Conservation (phyloP, 148 eudicot species). For the Dianthus caryophyllus region DNA sequence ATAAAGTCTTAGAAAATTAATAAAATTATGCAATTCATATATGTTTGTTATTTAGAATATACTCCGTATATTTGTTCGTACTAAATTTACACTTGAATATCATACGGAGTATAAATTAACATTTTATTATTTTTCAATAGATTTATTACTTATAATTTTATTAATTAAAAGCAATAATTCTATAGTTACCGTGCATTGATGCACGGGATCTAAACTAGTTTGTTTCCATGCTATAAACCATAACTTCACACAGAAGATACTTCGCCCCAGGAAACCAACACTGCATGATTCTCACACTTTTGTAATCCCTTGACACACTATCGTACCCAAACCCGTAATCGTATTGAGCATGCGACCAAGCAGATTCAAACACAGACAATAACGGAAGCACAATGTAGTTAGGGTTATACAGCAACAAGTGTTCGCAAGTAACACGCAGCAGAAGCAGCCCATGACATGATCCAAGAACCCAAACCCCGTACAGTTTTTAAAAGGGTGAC, state of each 20-base stretch:
- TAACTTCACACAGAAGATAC: neutral
- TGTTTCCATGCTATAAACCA: conserved; percentile 14
- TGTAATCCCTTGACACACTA: conserved; percentile 5
- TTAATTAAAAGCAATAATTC: too few relatives aligned
- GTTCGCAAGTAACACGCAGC: conserved; percentile 1
- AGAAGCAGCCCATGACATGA: conserved; percentile 7
- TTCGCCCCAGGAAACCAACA: neutral
- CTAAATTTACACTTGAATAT: too few relatives aligned
- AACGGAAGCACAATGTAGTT: conserved; percentile 10
- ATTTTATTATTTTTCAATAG: too few relatives aligned
- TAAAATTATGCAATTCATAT: too few relatives aligned
- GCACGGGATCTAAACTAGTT: too few relatives aligned
- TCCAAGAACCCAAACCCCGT: neutral
- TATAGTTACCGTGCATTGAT: too few relatives aligned
- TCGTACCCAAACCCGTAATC: conserved; percentile 3
- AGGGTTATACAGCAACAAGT: neutral
- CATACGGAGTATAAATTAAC: too few relatives aligned
- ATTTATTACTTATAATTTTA: too few relatives aligned
- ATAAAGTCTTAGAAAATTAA: too few relatives aligned
- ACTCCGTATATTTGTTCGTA: too few relatives aligned
- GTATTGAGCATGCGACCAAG: too few relatives aligned
- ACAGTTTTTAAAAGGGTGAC: neutral
- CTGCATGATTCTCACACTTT: conserved; percentile 12
- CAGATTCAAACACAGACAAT: neutral
- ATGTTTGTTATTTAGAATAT: too few relatives aligned